Conservation (phyloP, 306 rosid species). For the Castanopsis chinensis region DNA sequence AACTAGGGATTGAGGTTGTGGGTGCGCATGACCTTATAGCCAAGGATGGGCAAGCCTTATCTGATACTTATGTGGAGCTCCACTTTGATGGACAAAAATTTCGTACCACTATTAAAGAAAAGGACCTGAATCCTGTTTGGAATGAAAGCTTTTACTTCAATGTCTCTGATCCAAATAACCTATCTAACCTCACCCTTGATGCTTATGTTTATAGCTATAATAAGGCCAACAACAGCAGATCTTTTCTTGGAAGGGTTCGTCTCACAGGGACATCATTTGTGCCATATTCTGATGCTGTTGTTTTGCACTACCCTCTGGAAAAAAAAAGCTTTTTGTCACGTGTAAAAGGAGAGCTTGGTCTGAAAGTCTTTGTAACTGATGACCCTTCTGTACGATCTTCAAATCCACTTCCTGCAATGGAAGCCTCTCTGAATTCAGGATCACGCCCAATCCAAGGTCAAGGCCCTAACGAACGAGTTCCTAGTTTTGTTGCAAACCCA, state of each 20-base stretch:
- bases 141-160: slow-evolving; percentile 82
- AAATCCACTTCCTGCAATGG: slow-evolving; percentile 72
- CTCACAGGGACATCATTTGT: slow-evolving; percentile 89
- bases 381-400: slow-evolving; percentile 68
- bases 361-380: slow-evolving; percentile 76
- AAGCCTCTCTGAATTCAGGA: slow-evolving; percentile 29
- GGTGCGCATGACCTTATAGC: slow-evolving; percentile 78
- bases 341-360: slow-evolving; percentile 84
- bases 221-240: slow-evolving; percentile 38
- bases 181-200: slow-evolving; percentile 61
- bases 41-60: slow-evolving; percentile 78
- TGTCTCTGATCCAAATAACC: slow-evolving; percentile 61
- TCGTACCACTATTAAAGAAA: slow-evolving; percentile 65
- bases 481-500: slow-evolving; percentile 29
- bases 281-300: slow-evolving; percentile 71
- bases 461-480: slow-evolving; percentile 26
- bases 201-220: slow-evolving; percentile 49
- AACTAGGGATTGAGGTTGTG: slow-evolving; percentile 77
- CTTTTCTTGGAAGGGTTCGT: slow-evolving; percentile 61
- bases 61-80: slow-evolving; percentile 74
- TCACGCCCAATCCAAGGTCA: slow-evolving; percentile 27
- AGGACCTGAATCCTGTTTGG: slow-evolving; percentile 82
- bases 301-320: slow-evolving; percentile 85
- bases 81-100: slow-evolving; percentile 72
- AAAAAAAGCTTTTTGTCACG: slow-evolving; percentile 55